Percentiles rank a stretch among this genome's conserved stretches.
Evolutionary conservation across 2,329 filamentous ascomycete genomes (phyloP).

Genomic region (Camillea tinctor): DNA sequence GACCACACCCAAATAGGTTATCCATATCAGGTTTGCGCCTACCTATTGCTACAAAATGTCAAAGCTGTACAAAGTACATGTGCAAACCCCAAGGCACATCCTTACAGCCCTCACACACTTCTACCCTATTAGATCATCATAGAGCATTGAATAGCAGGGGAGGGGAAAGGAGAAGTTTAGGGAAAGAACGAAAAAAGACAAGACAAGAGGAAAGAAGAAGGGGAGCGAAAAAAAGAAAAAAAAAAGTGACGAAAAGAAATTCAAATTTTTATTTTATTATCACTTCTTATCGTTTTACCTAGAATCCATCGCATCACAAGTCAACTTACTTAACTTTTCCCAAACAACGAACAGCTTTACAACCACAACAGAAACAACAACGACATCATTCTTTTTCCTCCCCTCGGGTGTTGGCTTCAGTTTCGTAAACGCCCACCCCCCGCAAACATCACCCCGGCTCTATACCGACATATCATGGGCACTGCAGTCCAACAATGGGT

Average conservation of each 20-base stretch:
- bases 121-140: not conserved
- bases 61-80: no score
- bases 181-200: not conserved
- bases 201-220: not conserved
- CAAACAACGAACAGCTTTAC: not conserved
- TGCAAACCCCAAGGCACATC: not conserved
- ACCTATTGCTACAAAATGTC: no score
- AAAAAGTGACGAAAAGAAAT: not conserved
- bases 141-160: not conserved
- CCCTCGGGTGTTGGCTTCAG: conserved; percentile 2
- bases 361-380: not conserved
- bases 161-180: not conserved
- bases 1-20: not conserved
- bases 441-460: not conserved
- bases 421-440: conserved; percentile 10
- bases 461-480: conserved; percentile 28
- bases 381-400: conserved; percentile 3
- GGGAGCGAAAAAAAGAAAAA: not conserved
- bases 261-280: not conserved
- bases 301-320: not conserved
- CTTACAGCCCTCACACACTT: not conserved
- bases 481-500: conserved; percentile 31
- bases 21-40: not conserved
- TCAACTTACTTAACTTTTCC: not conserved
- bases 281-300: not conserved